Conservation (phyloP, 441 rosid species). For the Erodium chrysanthum region DNA sequence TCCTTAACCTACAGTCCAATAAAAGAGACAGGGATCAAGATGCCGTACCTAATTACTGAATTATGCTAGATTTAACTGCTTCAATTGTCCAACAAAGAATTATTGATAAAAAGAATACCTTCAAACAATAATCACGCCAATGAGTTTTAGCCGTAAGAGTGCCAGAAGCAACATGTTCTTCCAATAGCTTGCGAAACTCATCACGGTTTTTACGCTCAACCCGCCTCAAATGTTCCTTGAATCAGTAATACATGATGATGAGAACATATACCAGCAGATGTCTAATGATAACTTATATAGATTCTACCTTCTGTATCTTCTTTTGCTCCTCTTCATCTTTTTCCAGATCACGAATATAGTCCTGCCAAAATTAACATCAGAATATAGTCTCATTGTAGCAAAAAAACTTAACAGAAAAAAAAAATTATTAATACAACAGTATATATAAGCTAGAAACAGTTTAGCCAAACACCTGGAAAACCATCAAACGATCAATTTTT, state of each 20-base stretch:
- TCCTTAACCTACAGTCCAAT: slow-evolving; percentile 54
- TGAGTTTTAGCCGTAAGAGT: slow-evolving; percentile 70
- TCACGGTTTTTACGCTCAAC: slow-evolving; percentile 92
- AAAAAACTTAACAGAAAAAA: neutral
- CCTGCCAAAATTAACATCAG: slow-evolving; percentile 43
- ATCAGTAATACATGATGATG: slow-evolving; percentile 22
- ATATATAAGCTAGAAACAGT: neutral
- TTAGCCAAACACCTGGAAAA: slow-evolving; percentile 49
- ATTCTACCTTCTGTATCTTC: slow-evolving; percentile 72
- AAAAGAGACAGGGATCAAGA: slow-evolving; percentile 1
- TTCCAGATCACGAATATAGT: slow-evolving; percentile 78
- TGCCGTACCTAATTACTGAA: neutral
- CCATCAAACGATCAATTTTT: slow-evolving; percentile 76
- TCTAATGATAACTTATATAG: slow-evolving; percentile 9
- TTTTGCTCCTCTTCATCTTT: slow-evolving; percentile 83
- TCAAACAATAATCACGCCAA: slow-evolving; percentile 78
- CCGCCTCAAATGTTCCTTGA: slow-evolving; percentile 75
- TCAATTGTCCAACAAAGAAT: slow-evolving; percentile 3
- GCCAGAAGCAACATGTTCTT: slow-evolving; percentile 68
- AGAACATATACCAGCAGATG: slow-evolving; percentile 11
- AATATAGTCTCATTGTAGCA: slow-evolving; percentile 12
- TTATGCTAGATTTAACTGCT: neutral
- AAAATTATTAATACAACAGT: neutral
- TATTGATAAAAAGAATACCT: slow-evolving; percentile 33
- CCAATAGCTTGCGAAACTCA: slow-evolving; percentile 65